Evolutionary conservation across 2,329 filamentous ascomycete species (phyloP).

Genomic region (Cryoendolithus antarcticus): DNA sequence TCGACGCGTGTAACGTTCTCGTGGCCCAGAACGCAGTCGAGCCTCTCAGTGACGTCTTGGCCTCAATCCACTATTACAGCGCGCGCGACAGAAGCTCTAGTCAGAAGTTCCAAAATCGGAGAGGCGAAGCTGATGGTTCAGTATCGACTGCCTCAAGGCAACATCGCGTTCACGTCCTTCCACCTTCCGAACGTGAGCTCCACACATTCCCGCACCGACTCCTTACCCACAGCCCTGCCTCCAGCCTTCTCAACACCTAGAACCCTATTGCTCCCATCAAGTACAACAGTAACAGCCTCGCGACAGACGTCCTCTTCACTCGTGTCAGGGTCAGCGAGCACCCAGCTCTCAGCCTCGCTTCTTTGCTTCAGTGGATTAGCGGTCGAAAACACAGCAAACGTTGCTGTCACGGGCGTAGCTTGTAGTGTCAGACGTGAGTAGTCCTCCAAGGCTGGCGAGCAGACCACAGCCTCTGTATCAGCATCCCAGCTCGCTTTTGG

Average conservation of each 20-base stretch:
- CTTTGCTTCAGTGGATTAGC: constrained; percentile 34
- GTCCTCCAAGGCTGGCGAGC: constrained; percentile 47
- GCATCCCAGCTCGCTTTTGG: constrained; percentile 73
- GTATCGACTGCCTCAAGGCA: no score
- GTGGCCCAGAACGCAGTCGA: no score
- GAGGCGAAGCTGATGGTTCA: no score
- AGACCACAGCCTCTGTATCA: constrained; percentile 68
- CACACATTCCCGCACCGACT: constrained; percentile 49
- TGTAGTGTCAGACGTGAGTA: constrained; percentile 47
- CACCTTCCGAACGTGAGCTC: constrained; percentile 1
- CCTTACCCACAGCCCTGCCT: constrained; percentile 55
- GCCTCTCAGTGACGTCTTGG: no score
- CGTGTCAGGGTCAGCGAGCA: constrained; percentile 77
- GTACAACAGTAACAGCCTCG: constrained; percentile 71
- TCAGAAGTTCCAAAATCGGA: no score
- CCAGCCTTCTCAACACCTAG: constrained; percentile 73
- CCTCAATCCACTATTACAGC: no score
- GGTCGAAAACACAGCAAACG: constrained; percentile 65
- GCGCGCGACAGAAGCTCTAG: no score
- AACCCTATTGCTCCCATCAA: constrained; percentile 34
- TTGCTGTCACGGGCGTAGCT: constrained; percentile 62
- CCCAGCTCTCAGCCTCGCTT: constrained; percentile 41
- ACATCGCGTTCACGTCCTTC: neutral
- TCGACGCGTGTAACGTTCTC: no score
- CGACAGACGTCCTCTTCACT: constrained; percentile 78